These are phyloP conservation scores for Ogataea trehalophila DNA, from an alignment of 805 yeast genomes.

Conservation along the genomic window DNA sequence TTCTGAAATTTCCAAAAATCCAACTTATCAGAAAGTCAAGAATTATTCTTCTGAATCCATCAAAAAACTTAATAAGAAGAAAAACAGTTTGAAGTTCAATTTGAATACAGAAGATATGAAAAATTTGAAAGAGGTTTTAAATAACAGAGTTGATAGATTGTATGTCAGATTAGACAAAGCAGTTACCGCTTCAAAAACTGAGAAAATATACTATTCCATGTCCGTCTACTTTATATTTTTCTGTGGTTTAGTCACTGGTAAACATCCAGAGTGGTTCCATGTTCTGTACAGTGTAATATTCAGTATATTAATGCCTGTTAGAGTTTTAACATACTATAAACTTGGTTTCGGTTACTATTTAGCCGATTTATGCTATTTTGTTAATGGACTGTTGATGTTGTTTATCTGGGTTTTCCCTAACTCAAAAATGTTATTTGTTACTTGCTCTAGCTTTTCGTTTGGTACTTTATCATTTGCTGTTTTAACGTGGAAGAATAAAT, in stretches of 20 bases:
- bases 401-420: constrained; percentile 82
- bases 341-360: constrained; percentile 76
- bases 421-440: constrained; percentile 66
- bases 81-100: constrained; percentile 22
- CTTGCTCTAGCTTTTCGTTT: constrained; percentile 80
- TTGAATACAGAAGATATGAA: constrained; percentile 25
- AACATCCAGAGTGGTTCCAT: constrained; percentile 73
- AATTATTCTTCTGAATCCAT: constrained; percentile 20
- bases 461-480: constrained; percentile 94
- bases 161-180: constrained; percentile 34
- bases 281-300: constrained; percentile 62
- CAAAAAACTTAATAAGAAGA: constrained; percentile 22
- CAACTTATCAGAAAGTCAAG: constrained; percentile 27
- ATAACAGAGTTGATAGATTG: constrained; percentile 31
- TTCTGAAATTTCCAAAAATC: constrained; percentile 19
- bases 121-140: constrained; percentile 20
- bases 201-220: constrained; percentile 75
- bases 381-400: constrained; percentile 60
- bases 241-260: constrained; percentile 74
- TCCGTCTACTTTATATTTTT: constrained; percentile 64
- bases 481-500: constrained; percentile 90
- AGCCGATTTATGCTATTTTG: constrained; percentile 93
- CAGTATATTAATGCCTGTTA: constrained; percentile 68
- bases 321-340: constrained; percentile 79
- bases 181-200: constrained; percentile 48